Evolutionary conservation across 2,329 filamentous ascomycete genomes (phyloP).

Genomic region (Fusarium penzigii): DNA sequence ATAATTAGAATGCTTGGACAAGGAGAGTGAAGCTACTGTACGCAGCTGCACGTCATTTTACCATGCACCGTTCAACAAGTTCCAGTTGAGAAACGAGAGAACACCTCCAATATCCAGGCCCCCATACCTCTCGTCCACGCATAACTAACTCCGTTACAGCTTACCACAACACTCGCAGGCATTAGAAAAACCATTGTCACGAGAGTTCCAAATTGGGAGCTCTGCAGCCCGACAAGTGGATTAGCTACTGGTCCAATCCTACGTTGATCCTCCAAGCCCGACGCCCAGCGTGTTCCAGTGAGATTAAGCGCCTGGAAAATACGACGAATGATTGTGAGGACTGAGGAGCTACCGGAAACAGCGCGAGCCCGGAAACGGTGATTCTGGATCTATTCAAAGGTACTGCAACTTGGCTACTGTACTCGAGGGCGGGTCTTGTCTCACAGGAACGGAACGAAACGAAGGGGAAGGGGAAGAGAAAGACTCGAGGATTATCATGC

Average conservation of each 20-base stretch:
- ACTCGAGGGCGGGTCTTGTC: too few relatives aligned
- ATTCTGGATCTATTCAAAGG: slow-evolving; percentile 6
- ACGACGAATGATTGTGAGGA: slow-evolving; percentile 2
- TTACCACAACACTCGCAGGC: slow-evolving; percentile 1
- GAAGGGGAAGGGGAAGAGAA: neutral
- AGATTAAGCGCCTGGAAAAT: slow-evolving; percentile 27
- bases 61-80: slow-evolving; percentile 4
- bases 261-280: slow-evolving; percentile 22
- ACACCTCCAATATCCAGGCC: slow-evolving; percentile 12
- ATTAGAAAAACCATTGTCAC: slow-evolving; percentile 1
- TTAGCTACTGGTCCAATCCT: slow-evolving; percentile 29
- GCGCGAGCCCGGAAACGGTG: slow-evolving; percentile 16
- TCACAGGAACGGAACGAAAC: too few relatives aligned
- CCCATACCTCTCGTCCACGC: slow-evolving; percentile 8
- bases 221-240: slow-evolving; percentile 21
- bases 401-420: neutral
- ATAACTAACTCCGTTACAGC: neutral
- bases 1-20: slow-evolving; percentile 15
- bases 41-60: slow-evolving; percentile 18
- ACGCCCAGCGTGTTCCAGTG: slow-evolving; percentile 19
- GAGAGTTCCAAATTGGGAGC: slow-evolving; percentile 27
- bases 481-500: neutral
- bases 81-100: slow-evolving; percentile 8
- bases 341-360: neutral
- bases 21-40: slow-evolving; percentile 5